Evolutionary conservation across 805 yeast species (phyloP).

Genomic region (Monosporozyma servazzii): DNA sequence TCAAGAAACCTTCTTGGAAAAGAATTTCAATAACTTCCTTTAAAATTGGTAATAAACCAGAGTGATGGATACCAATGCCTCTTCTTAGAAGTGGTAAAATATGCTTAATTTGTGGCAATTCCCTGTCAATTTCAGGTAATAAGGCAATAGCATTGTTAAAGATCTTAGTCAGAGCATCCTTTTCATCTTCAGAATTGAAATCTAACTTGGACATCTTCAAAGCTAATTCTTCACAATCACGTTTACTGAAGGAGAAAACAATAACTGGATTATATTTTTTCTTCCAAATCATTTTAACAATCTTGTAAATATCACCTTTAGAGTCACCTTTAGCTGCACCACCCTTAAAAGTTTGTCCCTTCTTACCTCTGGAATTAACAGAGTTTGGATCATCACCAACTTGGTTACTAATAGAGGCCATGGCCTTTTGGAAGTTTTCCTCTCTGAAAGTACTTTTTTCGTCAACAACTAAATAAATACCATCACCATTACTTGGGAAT

Average conservation of each 20-base stretch:
- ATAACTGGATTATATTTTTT: conserved; percentile 95
- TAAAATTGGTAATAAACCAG: conserved; percentile 86
- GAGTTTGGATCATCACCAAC: conserved; percentile 77
- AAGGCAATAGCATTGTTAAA: conserved; percentile 83
- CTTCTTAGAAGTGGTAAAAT: conserved; percentile 81
- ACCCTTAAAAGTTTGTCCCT: conserved; percentile 80
- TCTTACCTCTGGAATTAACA: conserved; percentile 49
- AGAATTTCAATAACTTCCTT: conserved; percentile 93
- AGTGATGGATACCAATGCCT: conserved; percentile 98
- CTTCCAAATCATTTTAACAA: conserved; percentile 95
- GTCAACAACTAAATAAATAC: conserved; percentile 94
- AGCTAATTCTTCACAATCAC: conserved; percentile 93
- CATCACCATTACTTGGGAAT: conserved; percentile 98
- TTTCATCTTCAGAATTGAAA: conserved; percentile 88
- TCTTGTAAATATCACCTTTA: conserved; percentile 83
- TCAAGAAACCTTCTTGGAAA: conserved; percentile 92
- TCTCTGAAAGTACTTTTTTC: conserved; percentile 94
- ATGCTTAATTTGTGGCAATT: conserved; percentile 88
- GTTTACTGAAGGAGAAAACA: conserved; percentile 94
- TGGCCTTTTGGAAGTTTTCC: conserved; percentile 96
- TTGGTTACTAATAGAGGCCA: conserved; percentile 81
- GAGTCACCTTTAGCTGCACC: conserved; percentile 57
- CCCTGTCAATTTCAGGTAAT: conserved; percentile 83
- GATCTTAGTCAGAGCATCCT: conserved; percentile 81
- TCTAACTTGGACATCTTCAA: conserved; percentile 92